Percentiles rank a stretch among this genome's conserved stretches.
Conservation (phyloP, 129 eudicot genomes). For the Apium graveolens region DNA sequence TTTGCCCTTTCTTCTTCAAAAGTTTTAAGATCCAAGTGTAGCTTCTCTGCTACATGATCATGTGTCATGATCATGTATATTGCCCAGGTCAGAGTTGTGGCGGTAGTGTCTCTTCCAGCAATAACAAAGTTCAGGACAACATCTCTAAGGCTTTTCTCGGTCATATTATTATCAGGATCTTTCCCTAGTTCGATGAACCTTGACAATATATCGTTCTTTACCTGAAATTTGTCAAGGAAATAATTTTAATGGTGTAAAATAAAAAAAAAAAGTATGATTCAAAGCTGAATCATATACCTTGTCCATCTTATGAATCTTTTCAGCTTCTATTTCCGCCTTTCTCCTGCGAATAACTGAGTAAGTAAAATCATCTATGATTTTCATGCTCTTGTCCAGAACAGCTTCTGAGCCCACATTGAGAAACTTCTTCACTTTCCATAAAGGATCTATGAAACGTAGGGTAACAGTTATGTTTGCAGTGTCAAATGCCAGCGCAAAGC, state of each 20-base stretch:
- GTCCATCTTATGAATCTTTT: constrained; percentile 23
- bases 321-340: constrained; percentile 57
- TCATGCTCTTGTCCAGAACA: constrained; percentile 71
- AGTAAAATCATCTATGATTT: constrained; percentile 78
- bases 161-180: constrained; percentile 68
- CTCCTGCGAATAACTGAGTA: constrained; percentile 74
- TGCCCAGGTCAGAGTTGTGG: constrained; percentile 96
- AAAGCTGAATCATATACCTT: constrained; percentile 34
- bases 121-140: constrained; percentile 84
- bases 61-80: constrained; percentile 75
- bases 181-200: constrained; percentile 84
- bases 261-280: not conserved
- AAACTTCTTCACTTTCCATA: constrained; percentile 82
- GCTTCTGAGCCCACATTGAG: constrained; percentile 86
- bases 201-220: constrained; percentile 73
- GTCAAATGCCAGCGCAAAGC: constrained; percentile 78
- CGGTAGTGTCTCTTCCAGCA: constrained; percentile 97
- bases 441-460: constrained; percentile 80
- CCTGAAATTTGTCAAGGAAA: constrained; percentile 28
- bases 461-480: constrained; percentile 85
- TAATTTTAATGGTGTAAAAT: not conserved
- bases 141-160: constrained; percentile 91
- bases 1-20: constrained; percentile 52
- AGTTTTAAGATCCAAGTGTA: constrained; percentile 51
- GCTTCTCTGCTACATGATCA: constrained; percentile 64